Evolutionary conservation across 2,329 filamentous ascomycete genomes (phyloP), one percentile per base, ranked within the genome.

Genomic region (Fusarium luffae): DNA sequence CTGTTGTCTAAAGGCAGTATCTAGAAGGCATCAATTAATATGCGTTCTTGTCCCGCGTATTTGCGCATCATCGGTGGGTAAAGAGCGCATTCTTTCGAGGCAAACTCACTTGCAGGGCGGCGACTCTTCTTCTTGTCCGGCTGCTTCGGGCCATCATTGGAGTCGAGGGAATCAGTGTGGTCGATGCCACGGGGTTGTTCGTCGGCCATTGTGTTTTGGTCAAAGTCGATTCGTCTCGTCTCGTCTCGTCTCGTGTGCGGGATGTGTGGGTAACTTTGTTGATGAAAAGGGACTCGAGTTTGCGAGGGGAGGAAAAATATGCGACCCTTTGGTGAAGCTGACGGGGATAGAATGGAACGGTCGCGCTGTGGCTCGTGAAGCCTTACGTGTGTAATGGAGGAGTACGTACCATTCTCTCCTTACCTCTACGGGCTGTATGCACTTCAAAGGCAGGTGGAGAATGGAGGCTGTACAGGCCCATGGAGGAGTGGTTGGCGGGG

Each of bases 1-100:
- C 82, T 99, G 96, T 80, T 99, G 96, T 75, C 96, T 89, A 79
- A 98, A 99, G 13, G 96, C 96, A 63, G 95, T 98, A 83, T 98
- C 93, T 97, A 77, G 65, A 40, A 59, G 52, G 21, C 46, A 51
- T 40, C 21, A 66, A 60, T 78, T 59, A 77, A 68, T 48, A 54
- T 50, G 40, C 19, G 21, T 60, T 28, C 40, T 54, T 19, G 21
- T 18, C 25, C n/a, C 18, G 11, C 25, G 42, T 32, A 50, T 16
- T 21, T 19, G 61, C 54, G 63, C 30, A 37, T 59, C 6, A 11
- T 16, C 13, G 21, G 19, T n/a, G 27, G 19, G 13, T 37, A 52
- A n/a, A 23, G 27, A 40, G 44, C 62, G 59, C 47, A 60, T 67
- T 51, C 43, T 47, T 58, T 51, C 50, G 69, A 34, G 59, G 66